Percentiles rank a stretch among this genome's conserved stretches.
Evolutionary conservation across 305 asterid genomes (phyloP).

Genomic region (Plantago lanceolata): DNA sequence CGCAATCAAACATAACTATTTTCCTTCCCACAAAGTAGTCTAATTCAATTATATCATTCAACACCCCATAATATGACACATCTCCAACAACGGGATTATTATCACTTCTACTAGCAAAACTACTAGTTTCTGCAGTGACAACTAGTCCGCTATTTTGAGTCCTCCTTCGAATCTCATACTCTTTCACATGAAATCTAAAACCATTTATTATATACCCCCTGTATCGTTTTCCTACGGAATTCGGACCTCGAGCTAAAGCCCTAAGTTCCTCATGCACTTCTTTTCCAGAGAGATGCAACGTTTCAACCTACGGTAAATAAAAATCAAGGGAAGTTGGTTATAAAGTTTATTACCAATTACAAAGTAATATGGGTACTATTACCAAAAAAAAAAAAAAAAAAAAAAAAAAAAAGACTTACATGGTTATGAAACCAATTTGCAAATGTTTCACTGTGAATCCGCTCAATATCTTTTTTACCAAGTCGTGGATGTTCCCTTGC

Average conservation of each 20-base stretch:
- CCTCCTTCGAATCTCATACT: background rate
- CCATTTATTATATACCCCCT: slow-evolving; percentile 17
- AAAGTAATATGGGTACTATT: too few relatives aligned
- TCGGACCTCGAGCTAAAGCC: slow-evolving; percentile 21
- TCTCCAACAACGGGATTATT: too few relatives aligned
- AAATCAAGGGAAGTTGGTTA: too few relatives aligned
- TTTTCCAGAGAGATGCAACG: background rate
- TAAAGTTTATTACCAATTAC: too few relatives aligned
- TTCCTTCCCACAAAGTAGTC: too few relatives aligned
- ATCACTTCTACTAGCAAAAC: too few relatives aligned
- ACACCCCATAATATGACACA: too few relatives aligned
- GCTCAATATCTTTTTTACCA: slow-evolving; percentile 4
- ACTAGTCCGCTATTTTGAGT: slow-evolving; percentile 19
- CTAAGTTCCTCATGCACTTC: slow-evolving; percentile 1
- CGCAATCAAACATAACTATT: too few relatives aligned
- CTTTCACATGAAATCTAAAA: slow-evolving; percentile 8
- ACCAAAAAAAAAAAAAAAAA: background rate
- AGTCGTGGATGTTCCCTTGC: background rate
- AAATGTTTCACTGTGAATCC: slow-evolving; percentile 22
- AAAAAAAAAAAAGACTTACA: background rate
- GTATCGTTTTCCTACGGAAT: slow-evolving; percentile 14
- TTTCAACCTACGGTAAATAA: too few relatives aligned
- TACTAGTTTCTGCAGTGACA: slow-evolving; percentile 8
- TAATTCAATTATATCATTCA: too few relatives aligned
- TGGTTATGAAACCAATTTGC: slow-evolving; percentile 5